A percentile compares a stretch with the other conserved stretches of the same genome.
These are phyloP conservation scores for Lolium rigidum DNA, from an alignment of 176 grass and related monocot genomes.

Conservation along the genomic window DNA sequence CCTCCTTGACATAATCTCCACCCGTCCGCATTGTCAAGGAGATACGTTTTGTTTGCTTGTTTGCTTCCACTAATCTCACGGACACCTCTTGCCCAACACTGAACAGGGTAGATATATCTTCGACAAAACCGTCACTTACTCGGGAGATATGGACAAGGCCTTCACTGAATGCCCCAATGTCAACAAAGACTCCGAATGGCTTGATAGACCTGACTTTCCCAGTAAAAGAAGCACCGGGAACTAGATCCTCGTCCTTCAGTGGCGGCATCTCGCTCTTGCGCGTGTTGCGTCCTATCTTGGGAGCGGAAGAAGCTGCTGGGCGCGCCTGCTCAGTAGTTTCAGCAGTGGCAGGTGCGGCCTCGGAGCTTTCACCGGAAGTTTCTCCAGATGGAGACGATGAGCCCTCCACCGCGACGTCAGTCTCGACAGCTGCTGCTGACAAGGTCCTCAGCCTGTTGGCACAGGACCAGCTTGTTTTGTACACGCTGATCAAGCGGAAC, in stretches of 20 bases:
- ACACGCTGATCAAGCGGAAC: slow-evolving; percentile 59
- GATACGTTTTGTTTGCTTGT: slow-evolving; percentile 71
- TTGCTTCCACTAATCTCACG: slow-evolving; percentile 80
- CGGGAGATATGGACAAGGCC: slow-evolving; percentile 92
- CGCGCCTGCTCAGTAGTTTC: slow-evolving; percentile 45
- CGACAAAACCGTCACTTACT: slow-evolving; percentile 77
- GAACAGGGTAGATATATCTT: slow-evolving; percentile 85
- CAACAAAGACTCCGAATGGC: slow-evolving; percentile 91
- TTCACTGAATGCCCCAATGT: slow-evolving; percentile 85
- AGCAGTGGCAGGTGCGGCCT: slow-evolving; percentile 46
- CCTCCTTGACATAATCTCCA: slow-evolving; percentile 64
- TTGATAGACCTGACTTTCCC: slow-evolving; percentile 88
- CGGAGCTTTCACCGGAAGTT: slow-evolving; percentile 53
- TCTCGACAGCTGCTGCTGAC: slow-evolving; percentile 57
- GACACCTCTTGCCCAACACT: slow-evolving; percentile 90
- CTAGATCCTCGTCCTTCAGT: slow-evolving; percentile 77
- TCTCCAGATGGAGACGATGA: slow-evolving; percentile 54
- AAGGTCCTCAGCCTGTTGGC: slow-evolving; percentile 47
- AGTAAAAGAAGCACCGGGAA: slow-evolving; percentile 78
- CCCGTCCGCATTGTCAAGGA: slow-evolving; percentile 81
- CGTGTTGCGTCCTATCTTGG: slow-evolving; percentile 53
- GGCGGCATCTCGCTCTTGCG: slow-evolving; percentile 76
- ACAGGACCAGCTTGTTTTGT: slow-evolving; percentile 54
- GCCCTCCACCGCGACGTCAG: slow-evolving; percentile 68
- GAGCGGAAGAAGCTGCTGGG: slow-evolving; percentile 43